These are phyloP conservation scores for Penicillium roqueforti DNA, from an alignment of 495 filamentous ascomycete genomes.

Conservation along the genomic window DNA sequence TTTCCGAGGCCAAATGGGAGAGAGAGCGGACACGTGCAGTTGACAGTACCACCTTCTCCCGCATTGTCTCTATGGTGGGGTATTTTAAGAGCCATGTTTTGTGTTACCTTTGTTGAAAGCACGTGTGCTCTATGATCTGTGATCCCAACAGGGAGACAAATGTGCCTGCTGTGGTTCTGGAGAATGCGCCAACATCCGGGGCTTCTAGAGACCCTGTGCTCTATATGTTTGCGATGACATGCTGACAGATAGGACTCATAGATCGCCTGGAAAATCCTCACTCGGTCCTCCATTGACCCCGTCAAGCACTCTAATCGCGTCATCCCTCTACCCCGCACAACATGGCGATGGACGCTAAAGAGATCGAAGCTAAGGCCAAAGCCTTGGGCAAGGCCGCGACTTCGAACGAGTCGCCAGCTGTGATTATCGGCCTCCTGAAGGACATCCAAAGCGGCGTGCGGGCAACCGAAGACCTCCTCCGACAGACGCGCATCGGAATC, in stretches of 20 bases:
- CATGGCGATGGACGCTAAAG: slow-evolving; percentile 70
- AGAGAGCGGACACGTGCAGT: slow-evolving; percentile 10
- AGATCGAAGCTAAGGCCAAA: slow-evolving; percentile 68
- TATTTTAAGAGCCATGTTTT: background rate
- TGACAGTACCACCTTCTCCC: background rate
- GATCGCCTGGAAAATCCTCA: background rate
- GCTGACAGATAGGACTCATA: slow-evolving; percentile 1
- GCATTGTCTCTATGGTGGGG: background rate
- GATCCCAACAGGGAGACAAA: background rate
- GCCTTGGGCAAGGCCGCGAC: slow-evolving; percentile 71
- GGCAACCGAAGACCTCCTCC: slow-evolving; percentile 78
- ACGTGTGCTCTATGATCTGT: background rate
- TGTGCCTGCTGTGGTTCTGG: background rate
- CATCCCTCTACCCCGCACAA: slow-evolving; percentile 5
- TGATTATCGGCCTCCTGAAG: slow-evolving; percentile 65
- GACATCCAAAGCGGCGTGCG: slow-evolving; percentile 70
- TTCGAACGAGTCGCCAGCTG: slow-evolving; percentile 59
- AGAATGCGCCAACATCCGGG: slow-evolving; percentile 7
- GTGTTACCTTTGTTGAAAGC: background rate
- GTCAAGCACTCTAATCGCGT: background rate
- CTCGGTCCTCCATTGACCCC: background rate
- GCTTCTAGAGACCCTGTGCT: background rate
- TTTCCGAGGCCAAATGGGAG: background rate
- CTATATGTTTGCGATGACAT: background rate
- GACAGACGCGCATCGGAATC: slow-evolving; percentile 87